Evolutionary conservation across 352 stramenopile species (phyloP).

Genomic region (Phytophthora tentaculata): DNA sequence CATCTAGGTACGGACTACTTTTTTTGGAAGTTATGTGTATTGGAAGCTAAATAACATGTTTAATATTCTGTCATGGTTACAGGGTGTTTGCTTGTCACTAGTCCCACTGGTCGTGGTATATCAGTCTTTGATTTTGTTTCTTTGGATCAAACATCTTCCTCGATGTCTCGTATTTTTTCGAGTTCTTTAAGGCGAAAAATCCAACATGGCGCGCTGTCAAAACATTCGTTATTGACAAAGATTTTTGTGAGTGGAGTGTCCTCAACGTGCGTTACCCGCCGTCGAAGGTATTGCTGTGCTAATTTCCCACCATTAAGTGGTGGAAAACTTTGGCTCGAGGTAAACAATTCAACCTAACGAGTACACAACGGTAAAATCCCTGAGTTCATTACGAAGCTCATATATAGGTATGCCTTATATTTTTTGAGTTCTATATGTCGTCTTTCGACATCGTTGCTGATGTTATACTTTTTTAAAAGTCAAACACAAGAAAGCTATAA

Average conservation of each 20-base stretch:
- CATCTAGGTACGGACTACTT: not conserved
- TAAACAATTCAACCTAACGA: not conserved
- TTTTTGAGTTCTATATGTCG: not conserved
- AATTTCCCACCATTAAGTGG: not conserved
- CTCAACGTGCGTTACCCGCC: not conserved
- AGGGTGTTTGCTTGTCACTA: not conserved
- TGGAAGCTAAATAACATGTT: too few species aligned
- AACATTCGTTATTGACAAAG: not conserved
- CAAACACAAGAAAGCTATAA: not conserved
- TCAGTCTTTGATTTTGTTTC: not conserved
- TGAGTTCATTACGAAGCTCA: not conserved
- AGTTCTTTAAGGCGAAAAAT: not conserved
- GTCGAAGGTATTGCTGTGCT: not conserved
- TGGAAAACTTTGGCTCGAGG: not conserved
- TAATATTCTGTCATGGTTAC: not conserved
- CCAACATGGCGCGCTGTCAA: not conserved
- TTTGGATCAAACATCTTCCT: not conserved
- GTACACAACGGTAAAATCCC: not conserved
- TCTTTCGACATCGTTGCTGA: too few species aligned
- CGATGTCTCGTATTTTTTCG: not conserved
- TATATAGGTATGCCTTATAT: not conserved
- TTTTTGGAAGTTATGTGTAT: too few species aligned
- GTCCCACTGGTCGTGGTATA: not conserved
- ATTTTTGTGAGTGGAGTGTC: not conserved
- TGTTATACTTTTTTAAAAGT: too few species aligned